phyloP scores from a whole-genome alignment of 1,139 yeast species.

The Scheffersomyces titani region DNA sequence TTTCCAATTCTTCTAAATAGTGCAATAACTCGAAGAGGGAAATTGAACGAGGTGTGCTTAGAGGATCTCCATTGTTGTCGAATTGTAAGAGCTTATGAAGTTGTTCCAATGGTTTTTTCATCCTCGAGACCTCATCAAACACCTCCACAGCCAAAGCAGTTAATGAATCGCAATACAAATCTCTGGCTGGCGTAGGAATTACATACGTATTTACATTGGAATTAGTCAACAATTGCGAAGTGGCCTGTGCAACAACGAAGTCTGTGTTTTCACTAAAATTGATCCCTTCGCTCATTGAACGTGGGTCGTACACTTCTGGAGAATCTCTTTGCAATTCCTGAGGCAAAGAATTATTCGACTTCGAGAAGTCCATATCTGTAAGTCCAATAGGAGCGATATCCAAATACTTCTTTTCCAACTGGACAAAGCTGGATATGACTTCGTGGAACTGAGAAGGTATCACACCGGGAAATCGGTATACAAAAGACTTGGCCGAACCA shows the following conservation, averaged over 20 bases:
- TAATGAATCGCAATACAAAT: constrained; percentile 29
- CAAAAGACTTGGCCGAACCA: constrained; percentile 46
- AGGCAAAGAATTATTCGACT: constrained; percentile 26
- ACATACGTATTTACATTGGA: constrained; percentile 38
- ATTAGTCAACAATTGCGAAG: constrained; percentile 38
- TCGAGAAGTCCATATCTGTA: constrained; percentile 33
- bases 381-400: constrained; percentile 44
- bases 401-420: constrained; percentile 31
- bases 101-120: constrained; percentile 45
- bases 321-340: constrained; percentile 13
- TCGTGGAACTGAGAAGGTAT: constrained; percentile 34
- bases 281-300: neutral
- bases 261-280: constrained; percentile 14
- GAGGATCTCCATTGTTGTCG: constrained; percentile 37
- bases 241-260: constrained; percentile 38
- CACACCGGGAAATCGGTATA: constrained; percentile 55
- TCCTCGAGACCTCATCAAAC: constrained; percentile 13
- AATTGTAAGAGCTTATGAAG: constrained; percentile 57
- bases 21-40: constrained; percentile 51
- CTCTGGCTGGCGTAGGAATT: constrained; percentile 39
- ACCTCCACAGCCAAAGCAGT: constrained; percentile 29
- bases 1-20: constrained; percentile 27
- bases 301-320: neutral
- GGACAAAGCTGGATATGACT: constrained; percentile 27
- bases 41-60: constrained; percentile 46